A percentile compares a stretch with the other conserved stretches of the same genome.
Evolutionary conservation across 2,329 filamentous ascomycete species (phyloP).

Genomic region (Verticillium tricorpus): DNA sequence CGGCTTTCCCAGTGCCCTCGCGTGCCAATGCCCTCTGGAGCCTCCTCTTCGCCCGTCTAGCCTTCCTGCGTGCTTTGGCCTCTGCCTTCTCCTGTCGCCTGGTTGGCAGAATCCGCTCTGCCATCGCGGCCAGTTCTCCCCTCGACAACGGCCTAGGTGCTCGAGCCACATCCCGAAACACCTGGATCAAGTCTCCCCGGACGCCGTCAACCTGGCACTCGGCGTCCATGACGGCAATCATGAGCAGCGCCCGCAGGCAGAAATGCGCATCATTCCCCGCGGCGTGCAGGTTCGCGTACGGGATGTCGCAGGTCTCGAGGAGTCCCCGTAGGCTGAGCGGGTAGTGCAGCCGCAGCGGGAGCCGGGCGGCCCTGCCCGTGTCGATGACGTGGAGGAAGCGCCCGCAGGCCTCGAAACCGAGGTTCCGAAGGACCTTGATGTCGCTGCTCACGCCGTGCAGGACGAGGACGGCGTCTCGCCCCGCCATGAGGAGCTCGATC

Average conservation of each 20-base stretch:
- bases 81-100: too few relatives aligned
- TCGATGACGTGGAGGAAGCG: conserved; percentile 17
- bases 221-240: conserved; percentile 9
- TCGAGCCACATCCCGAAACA: background rate
- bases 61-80: too few relatives aligned
- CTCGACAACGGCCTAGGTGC: background rate
- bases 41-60: too few relatives aligned
- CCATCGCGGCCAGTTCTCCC: background rate
- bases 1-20: too few relatives aligned
- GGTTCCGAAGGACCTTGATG: conserved; percentile 7
- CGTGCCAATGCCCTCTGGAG: too few relatives aligned
- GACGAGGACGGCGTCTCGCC: conserved; percentile 5
- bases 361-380: conserved; percentile 19
- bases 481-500: background rate
- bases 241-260: conserved; percentile 11
- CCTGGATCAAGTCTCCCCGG: background rate
- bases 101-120: too few relatives aligned
- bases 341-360: conserved; percentile 17
- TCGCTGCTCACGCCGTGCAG: conserved; percentile 4
- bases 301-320: conserved; percentile 13
- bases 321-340: conserved; percentile 16
- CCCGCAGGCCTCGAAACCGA: background rate
- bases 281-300: conserved; percentile 14
- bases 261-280: conserved; percentile 25
- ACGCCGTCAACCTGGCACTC: background rate